Evolutionary conservation across 2,329 filamentous ascomycete genomes (phyloP).

Genomic region (Cercospora sp.): DNA sequence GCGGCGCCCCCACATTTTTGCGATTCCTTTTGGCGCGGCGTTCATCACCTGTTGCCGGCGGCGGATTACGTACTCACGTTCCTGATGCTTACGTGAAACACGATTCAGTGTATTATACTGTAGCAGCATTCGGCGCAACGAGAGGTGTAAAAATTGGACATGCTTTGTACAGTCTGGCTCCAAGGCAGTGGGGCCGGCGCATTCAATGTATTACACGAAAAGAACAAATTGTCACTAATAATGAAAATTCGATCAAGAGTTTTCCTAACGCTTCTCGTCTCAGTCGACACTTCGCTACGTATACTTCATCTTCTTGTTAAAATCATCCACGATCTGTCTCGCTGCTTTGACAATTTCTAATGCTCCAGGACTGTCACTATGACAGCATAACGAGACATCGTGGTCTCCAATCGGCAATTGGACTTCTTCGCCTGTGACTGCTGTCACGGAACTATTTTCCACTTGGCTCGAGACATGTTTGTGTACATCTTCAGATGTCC

Average conservation of each 20-base stretch:
- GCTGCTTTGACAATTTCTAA: conserved; percentile 48
- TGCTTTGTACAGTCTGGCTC: conserved; percentile 2
- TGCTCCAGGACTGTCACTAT: conserved; percentile 48
- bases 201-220: background rate
- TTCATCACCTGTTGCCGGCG: background rate
- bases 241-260: background rate
- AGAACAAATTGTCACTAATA: background rate
- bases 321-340: conserved; percentile 45
- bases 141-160: background rate
- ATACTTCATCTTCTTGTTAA: conserved; percentile 38
- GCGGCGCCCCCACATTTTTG: background rate
- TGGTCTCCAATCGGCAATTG: conserved; percentile 46
- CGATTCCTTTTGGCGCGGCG: background rate
- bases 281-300: too few species aligned
- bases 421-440: conserved; percentile 46
- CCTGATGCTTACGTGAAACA: background rate
- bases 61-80: background rate
- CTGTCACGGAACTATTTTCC: conserved; percentile 43
- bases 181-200: background rate
- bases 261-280: too few species aligned
- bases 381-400: conserved; percentile 47
- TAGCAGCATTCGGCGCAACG: background rate
- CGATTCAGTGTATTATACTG: background rate
- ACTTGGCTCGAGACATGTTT: conserved; percentile 46
- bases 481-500: conserved; percentile 45